Evolutionary conservation across 257 asterid species (phyloP), one percentile per base, ranked within the genome.

Genomic region (Jasminum sambac): DNA sequence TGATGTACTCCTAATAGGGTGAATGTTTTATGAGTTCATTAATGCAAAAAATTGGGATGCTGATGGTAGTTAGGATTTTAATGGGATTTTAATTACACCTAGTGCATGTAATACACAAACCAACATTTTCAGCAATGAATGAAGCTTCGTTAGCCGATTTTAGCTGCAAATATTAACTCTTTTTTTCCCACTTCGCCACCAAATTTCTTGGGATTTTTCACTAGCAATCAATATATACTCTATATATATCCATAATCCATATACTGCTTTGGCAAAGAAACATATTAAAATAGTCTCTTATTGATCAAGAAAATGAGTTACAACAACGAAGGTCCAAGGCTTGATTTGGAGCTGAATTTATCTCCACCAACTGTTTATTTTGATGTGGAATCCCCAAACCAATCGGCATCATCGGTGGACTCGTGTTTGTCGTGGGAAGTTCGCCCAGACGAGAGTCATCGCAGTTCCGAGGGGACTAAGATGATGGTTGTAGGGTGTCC

Each of bases 81-180:
- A 81, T 84, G 88, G 70, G 77, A 68, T 68, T 44, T 69, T 73
- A 78, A 76, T 71, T 62, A 75, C 76, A 64, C 66, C 23, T 75
- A 2, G 17, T 75, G 76, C 79, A 60, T 65, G 70, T 70, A 64
- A 68, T 30, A 69, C 69, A 75, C 69, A 71, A 82, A 79, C 86
- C 79, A 81, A 84, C 80, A 73, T 68, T 76, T 72, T 77, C 74
- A 77, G 85, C 89, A 84, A 79, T 84, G 83, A 84, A 81, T 84
- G 83, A 77, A 64, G 68, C 70, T 48, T 71, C 3, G 26, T 70
- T 26, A 65, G 50, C 68, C 77, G n/a, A 66, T 69, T 64, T 48
- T 72, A 59, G 80, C 69, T 59, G 78, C 66, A 69, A 64, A 70
- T 74, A 71, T 63, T 74, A 65, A 69, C 64, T 61, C 67, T 26